A percentile compares a stretch with the other conserved stretches of the same genome.
These are phyloP conservation scores for Neospora caninum DNA, from an alignment of 169 alveolate genomes.

Conservation along the genomic window DNA sequence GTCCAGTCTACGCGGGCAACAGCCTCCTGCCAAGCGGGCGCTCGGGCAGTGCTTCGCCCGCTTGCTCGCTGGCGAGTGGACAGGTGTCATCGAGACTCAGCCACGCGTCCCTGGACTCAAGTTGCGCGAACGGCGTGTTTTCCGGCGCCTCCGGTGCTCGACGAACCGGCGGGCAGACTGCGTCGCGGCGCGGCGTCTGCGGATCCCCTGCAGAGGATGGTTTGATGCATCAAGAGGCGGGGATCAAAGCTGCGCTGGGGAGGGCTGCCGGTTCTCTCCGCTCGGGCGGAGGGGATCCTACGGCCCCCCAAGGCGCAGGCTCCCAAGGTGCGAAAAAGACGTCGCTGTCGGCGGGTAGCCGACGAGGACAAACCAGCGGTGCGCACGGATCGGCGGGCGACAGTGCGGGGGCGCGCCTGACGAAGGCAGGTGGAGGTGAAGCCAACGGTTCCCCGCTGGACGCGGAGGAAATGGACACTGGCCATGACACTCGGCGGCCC, in stretches of 20 bases:
- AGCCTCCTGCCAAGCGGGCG: too few species aligned
- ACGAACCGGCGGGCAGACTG: not conserved
- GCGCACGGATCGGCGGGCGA: not conserved
- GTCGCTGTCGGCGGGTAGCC: not conserved
- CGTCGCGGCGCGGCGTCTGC: not conserved
- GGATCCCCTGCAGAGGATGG: not conserved
- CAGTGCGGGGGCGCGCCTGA: not conserved
- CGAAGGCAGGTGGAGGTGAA: not conserved
- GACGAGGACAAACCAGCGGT: not conserved
- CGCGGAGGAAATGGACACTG: not conserved
- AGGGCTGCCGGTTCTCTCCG: not conserved
- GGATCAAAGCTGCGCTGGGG: not conserved
- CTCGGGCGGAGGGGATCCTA: too few species aligned
- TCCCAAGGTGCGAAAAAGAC: too few species aligned
- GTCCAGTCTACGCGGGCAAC: not conserved
- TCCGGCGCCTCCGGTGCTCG: not conserved
- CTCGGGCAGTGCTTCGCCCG: too few species aligned
- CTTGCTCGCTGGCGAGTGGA: too few species aligned
- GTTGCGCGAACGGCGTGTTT: too few species aligned
- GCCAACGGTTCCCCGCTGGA: not conserved
- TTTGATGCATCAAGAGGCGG: not conserved
- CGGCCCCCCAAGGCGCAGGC: too few species aligned
- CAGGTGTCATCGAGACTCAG: too few species aligned
- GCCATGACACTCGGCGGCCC: constrained; percentile 36
- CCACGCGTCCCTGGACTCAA: too few species aligned